Evolutionary conservation across 371 early-diverging fungal genomes (phyloP).

Genomic region (Circinella umbellata): DNA sequence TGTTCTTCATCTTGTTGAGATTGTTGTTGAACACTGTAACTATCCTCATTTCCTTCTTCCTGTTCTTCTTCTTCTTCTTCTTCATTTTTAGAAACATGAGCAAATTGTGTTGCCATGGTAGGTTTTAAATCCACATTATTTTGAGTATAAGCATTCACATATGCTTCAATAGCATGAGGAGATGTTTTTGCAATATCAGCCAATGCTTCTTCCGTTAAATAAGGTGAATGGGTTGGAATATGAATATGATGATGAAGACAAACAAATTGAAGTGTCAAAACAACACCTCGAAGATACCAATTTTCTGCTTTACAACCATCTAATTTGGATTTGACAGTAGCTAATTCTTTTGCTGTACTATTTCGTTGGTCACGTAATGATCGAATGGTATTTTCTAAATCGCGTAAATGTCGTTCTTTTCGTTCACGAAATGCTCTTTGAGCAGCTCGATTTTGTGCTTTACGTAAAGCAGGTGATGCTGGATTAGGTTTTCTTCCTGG

Average conservation of each 20-base stretch:
- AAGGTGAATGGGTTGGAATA: slow-evolving; percentile 30
- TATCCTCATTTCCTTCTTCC: not conserved
- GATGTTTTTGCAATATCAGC: slow-evolving; percentile 23
- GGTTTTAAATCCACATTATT: slow-evolving; percentile 23
- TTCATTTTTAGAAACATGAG: slow-evolving; percentile 7
- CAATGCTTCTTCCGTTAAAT: slow-evolving; percentile 24
- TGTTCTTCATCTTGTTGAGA: not conserved
- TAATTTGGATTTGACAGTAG: slow-evolving; percentile 40
- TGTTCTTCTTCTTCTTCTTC: slow-evolving; percentile 9
- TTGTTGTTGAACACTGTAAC: not conserved
- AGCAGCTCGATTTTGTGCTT: slow-evolving; percentile 78
- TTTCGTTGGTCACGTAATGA: slow-evolving; percentile 57
- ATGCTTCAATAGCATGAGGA: slow-evolving; percentile 30
- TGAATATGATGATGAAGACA: slow-evolving; percentile 32
- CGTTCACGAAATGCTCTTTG: slow-evolving; percentile 57
- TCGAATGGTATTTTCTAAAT: slow-evolving; percentile 64
- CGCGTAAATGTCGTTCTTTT: slow-evolving; percentile 63
- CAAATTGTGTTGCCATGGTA: slow-evolving; percentile 18
- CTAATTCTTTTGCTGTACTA: slow-evolving; percentile 40
- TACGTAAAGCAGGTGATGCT: slow-evolving; percentile 63
- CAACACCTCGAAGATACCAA: slow-evolving; percentile 47
- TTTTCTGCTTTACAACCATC: slow-evolving; percentile 59
- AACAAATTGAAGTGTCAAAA: slow-evolving; percentile 46
- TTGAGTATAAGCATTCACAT: slow-evolving; percentile 22
- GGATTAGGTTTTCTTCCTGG: slow-evolving; percentile 80